These are phyloP conservation scores for Chrysosphaeria jannelii DNA, from an alignment of 2,329 filamentous ascomycete species.

Conservation along the genomic window DNA sequence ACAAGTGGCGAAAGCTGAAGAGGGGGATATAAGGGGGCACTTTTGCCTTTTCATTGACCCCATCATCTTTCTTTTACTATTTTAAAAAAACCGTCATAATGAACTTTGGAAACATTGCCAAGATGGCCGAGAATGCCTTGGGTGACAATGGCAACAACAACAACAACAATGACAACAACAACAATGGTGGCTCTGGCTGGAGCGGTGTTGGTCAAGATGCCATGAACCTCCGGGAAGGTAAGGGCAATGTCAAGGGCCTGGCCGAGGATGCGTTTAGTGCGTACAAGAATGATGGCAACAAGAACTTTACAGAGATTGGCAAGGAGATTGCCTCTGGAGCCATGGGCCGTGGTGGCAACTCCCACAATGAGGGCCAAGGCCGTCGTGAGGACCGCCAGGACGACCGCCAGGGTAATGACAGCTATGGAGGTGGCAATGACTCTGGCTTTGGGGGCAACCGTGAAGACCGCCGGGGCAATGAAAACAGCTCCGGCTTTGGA, in stretches of 20 bases:
- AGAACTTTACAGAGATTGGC: slow-evolving; percentile 3
- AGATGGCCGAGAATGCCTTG: slow-evolving; percentile 5
- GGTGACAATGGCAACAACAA: slow-evolving; percentile 3
- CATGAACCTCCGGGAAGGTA: slow-evolving; percentile 8
- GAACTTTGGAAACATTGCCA: slow-evolving; percentile 6
- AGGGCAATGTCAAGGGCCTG: too few species aligned
- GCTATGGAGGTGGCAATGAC: slow-evolving; percentile 1
- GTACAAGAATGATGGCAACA: slow-evolving; percentile 3
- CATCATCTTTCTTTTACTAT: too few species aligned
- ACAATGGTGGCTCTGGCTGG: slow-evolving; percentile 3
- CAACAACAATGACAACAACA: slow-evolving; percentile 3
- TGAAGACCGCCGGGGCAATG: slow-evolving; percentile 1
- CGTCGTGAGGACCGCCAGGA: not conserved
- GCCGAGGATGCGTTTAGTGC: slow-evolving; percentile 9
- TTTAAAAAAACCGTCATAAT: slow-evolving; percentile 6
- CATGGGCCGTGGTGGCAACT: slow-evolving; percentile 1
- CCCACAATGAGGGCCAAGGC: slow-evolving; percentile 1
- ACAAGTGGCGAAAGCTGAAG: too few species aligned
- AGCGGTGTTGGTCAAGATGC: slow-evolving; percentile 4
- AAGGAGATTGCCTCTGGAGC: slow-evolving; percentile 3
- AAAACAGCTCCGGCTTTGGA: too few species aligned
- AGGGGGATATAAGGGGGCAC: too few species aligned
- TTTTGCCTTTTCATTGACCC: too few species aligned
- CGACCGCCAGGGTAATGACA: slow-evolving; percentile 1
- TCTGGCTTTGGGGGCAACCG: not conserved